phyloP scores from a whole-genome alignment of 306 rosid genomes.

The Fragaria nilgerrensis region DNA sequence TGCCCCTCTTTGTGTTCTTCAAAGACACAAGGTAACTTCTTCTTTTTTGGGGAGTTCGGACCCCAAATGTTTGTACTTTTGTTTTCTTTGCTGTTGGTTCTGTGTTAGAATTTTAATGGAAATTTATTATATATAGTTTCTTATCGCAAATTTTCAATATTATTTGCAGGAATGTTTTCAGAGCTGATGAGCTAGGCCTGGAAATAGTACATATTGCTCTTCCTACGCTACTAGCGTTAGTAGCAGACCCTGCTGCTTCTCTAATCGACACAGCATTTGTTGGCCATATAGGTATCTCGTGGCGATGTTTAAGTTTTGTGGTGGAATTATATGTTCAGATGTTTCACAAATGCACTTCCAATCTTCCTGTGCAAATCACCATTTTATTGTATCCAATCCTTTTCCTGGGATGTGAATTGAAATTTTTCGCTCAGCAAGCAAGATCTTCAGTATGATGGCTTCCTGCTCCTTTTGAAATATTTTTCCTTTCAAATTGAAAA shows the following conservation, averaged over 20 bases:
- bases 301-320: neutral
- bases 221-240: conserved; percentile 65
- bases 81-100: neutral
- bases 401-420: neutral
- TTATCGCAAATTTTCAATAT: conserved; percentile 1
- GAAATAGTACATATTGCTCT: conserved; percentile 66
- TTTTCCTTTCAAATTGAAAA: neutral
- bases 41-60: neutral
- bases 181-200: conserved; percentile 24
- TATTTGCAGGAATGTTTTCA: conserved; percentile 27
- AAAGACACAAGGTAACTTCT: conserved; percentile 17
- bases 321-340: neutral
- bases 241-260: conserved; percentile 81
- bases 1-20: conserved; percentile 24
- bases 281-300: conserved; percentile 57
- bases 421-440: neutral
- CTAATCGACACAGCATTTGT: conserved; percentile 72
- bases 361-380: neutral
- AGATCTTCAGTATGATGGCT: neutral
- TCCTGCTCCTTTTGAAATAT: neutral
- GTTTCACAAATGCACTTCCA: neutral
- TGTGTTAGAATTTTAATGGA: neutral
- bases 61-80: neutral
- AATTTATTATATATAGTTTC: neutral
- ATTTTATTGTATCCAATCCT: neutral